Base-by-base conservation (phyloP, 768 basidiomycete genomes). In the Aureoboletus auriporus region DNA sequence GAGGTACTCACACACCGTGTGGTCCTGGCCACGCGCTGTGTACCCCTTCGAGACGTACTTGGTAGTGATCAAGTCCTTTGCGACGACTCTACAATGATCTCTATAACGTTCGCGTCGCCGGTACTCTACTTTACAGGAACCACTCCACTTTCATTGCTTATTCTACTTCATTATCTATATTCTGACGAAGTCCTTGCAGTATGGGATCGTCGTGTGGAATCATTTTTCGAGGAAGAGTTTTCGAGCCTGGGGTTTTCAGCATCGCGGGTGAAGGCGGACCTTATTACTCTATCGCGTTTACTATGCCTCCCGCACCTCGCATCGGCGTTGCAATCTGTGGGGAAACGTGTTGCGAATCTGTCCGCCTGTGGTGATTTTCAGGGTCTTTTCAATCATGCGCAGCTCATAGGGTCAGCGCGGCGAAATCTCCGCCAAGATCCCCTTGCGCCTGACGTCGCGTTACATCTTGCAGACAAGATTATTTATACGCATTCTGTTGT, bases 151-250 rank as follows among this genome's bases (percentile, higher is more conserved):
- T 71, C 90, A 0, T 66, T 86, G 13, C 76, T 96, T 13, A 75
- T 95, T 17, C 70, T 97, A 16, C 64, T 96, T 16, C 76, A 83
- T 20, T 97, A 93, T 59, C 66, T 97, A n/a, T 97, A 97, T 66
- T 78, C 88, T 1, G 95, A 99, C 63, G 78, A 83, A 35, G 66
- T 94, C 1, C 71, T 90, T 10, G 83, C 90, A 0, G 65, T 93
- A 12, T 94, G 93, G 90, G 93, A 98, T 62, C 73, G 75, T 11
- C 80, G 92, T 14, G 73, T 89, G 10, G 74, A 69, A 5, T 54
- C 68, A 0, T 63, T 69, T 1, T 65, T 86, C 2, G 70, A 73
- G 26, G 60, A 57, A 5, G 67, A 73, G 17, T 69, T 78, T n/a
- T 49, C 60, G 7, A 50, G 40, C 13, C 49, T 78, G 11, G 75